phyloP scores from a whole-genome alignment of 1,284 basidiomycete species.

The Papiliotrema flavescens region DNA sequence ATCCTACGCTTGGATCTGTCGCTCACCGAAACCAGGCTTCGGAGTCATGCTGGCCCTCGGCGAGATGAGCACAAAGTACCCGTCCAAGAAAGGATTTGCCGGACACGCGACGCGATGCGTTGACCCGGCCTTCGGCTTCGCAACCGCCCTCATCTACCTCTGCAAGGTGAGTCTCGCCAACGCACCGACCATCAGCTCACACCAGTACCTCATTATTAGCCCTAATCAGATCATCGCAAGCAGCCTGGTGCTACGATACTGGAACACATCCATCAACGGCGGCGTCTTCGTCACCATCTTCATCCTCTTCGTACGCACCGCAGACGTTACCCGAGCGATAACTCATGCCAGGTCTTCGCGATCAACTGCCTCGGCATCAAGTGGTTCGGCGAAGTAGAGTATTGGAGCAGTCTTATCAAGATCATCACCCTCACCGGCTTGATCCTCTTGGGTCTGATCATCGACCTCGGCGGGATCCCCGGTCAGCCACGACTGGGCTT shows the following conservation, averaged over 20 bases:
- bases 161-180: conserved; percentile 31
- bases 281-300: conserved; percentile 48
- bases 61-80: conserved; percentile 52
- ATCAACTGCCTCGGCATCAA: conserved; percentile 53
- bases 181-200: not conserved
- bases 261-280: conserved; percentile 32
- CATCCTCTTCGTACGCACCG: conserved; percentile 26
- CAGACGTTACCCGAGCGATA: not conserved
- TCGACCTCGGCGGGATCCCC: conserved; percentile 67
- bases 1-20: not conserved
- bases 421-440: conserved; percentile 59
- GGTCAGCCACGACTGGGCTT: conserved; percentile 60
- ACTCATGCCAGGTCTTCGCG: conserved; percentile 19
- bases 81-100: conserved; percentile 48
- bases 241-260: conserved; percentile 43
- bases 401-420: conserved; percentile 55
- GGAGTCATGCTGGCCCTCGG: conserved; percentile 44
- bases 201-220: conserved; percentile 45
- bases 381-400: conserved; percentile 62
- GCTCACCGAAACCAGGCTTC: conserved; percentile 10
- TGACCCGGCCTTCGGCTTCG: conserved; percentile 42
- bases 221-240: conserved; percentile 51
- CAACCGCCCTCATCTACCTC: conserved; percentile 27
- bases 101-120: conserved; percentile 50
- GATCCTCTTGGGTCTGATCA: conserved; percentile 57